phyloP scores from a whole-genome alignment of 2,329 filamentous ascomycete species.

The Ophiostoma piceae region DNA sequence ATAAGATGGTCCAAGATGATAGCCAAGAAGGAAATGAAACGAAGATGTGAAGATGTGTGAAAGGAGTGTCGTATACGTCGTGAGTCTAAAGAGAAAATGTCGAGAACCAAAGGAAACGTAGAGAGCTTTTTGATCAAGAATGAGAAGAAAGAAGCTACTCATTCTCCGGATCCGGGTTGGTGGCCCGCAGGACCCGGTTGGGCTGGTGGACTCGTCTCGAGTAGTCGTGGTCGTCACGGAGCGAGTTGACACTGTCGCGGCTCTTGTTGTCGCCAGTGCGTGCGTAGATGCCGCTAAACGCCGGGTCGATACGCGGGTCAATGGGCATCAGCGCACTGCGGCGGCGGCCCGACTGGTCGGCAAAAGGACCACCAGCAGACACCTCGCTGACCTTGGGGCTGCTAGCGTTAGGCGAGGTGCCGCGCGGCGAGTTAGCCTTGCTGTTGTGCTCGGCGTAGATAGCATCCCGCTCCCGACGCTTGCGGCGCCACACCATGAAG shows the following conservation, averaged over 20 bases:
- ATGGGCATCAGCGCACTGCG: slow-evolving; percentile 53
- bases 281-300: slow-evolving; percentile 51
- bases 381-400: slow-evolving; percentile 40
- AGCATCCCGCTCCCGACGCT: slow-evolving; percentile 41
- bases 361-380: slow-evolving; percentile 26
- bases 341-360: slow-evolving; percentile 37
- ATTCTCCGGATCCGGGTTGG: slow-evolving; percentile 52
- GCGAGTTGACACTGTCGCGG: slow-evolving; percentile 57
- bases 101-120: not conserved
- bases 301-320: slow-evolving; percentile 60
- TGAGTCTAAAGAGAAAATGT: not conserved
- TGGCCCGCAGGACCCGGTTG: slow-evolving; percentile 53
- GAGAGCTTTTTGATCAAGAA: not conserved
- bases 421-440: slow-evolving; percentile 40
- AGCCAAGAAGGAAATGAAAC: slow-evolving; percentile 8
- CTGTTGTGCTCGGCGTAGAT: slow-evolving; percentile 36
- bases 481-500: slow-evolving; percentile 36
- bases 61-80: slow-evolving; percentile 5
- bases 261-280: slow-evolving; percentile 49
- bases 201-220: slow-evolving; percentile 54
- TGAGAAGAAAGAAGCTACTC: not conserved
- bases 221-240: slow-evolving; percentile 62
- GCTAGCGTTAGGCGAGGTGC: slow-evolving; percentile 47
- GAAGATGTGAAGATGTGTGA: not conserved
- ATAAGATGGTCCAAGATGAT: slow-evolving; percentile 3